Evolutionary conservation across 31 red algal species (phyloP).

Genomic region (Endocladia muricata): DNA sequence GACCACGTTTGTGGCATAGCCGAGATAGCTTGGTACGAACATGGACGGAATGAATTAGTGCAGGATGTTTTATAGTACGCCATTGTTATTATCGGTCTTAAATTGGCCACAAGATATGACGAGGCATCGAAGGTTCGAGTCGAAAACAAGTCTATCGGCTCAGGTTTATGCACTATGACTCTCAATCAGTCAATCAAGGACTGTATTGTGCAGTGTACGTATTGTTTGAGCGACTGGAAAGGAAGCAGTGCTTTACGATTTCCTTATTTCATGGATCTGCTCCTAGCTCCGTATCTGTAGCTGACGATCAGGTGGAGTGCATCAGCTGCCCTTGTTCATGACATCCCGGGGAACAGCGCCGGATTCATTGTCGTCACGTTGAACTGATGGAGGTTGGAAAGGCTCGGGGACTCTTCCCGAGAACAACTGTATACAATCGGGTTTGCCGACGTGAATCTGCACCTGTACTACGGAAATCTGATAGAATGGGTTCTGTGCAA

Average conservation of each 20-base stretch:
- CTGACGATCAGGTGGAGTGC: not conserved
- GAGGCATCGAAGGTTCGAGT: constrained; percentile 21
- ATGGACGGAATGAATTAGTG: not conserved
- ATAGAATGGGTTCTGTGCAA: not conserved
- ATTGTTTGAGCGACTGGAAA: constrained; percentile 28
- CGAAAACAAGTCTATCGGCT: constrained; percentile 8
- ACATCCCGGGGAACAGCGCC: not conserved
- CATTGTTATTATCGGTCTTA: constrained; percentile 3
- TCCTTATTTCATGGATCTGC: constrained; percentile 40
- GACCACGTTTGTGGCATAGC: not conserved
- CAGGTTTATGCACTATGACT: not conserved
- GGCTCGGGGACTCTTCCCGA: not conserved
- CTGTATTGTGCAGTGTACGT: constrained; percentile 12
- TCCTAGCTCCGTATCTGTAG: not conserved
- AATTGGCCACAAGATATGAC: constrained; percentile 1
- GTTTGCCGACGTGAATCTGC: not conserved
- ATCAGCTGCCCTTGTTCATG: not conserved
- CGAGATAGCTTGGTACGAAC: not conserved
- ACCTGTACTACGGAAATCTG: not conserved
- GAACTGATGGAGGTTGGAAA: not conserved
- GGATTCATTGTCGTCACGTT: not conserved
- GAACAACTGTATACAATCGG: not conserved
- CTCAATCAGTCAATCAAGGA: constrained; percentile 35
- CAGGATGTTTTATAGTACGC: not conserved
- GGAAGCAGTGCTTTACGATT: constrained; percentile 16